Base-by-base conservation (phyloP, 345 rosid species). In the Pseudoturritis turrita region DNA sequence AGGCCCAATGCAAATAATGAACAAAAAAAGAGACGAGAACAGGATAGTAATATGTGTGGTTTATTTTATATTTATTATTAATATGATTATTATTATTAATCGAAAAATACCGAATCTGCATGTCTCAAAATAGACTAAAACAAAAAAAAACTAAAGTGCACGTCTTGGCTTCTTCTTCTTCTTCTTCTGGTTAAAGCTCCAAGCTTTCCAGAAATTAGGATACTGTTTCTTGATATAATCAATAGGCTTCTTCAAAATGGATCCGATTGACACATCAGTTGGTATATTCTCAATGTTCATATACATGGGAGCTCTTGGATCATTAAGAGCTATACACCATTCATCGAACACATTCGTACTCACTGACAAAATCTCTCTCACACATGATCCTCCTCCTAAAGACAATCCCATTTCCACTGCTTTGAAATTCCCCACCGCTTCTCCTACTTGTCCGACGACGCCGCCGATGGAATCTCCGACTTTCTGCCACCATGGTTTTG, bases 291-390 rank as follows among this genome's bases (percentile, higher is more conserved):
- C 70, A 6, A 50, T 65, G 4, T 49, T n/a, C 49, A 10, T 50
- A 10, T 65, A 65, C 37, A 65, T 65, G 6, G 49, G 59, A 50
- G 59, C 70, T 50, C 47, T 37, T 51, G 71, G 60, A 37, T 66
- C 71, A 51, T 66, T 17, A n/a, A 11, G 26, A 23, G 60, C 71
- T n/a, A 66, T 51, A 25, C 60, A 37, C 37, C 26, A 28, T 47
- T 51, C 71, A 53, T 33, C 40, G n/a, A 23, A 21, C 5, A 36
- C 0, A 65, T 49, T 65, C 2, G 57, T 22, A 36, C 13, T 39
- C 36, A 65, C 23, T 2, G 35, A 49, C n/a, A 65, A 3, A 36
- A 50, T 1, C 50, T 23, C 3, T 37, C 49, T 51, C 17, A 65
- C 23, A 51, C 71, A 51, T 0, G 23, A 25, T 22, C 71, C 49